A percentile compares a stretch with the other conserved stretches of the same genome.
These are phyloP conservation scores for Penicillium lagena DNA, from an alignment of 495 filamentous ascomycete genomes.

Conservation along the genomic window DNA sequence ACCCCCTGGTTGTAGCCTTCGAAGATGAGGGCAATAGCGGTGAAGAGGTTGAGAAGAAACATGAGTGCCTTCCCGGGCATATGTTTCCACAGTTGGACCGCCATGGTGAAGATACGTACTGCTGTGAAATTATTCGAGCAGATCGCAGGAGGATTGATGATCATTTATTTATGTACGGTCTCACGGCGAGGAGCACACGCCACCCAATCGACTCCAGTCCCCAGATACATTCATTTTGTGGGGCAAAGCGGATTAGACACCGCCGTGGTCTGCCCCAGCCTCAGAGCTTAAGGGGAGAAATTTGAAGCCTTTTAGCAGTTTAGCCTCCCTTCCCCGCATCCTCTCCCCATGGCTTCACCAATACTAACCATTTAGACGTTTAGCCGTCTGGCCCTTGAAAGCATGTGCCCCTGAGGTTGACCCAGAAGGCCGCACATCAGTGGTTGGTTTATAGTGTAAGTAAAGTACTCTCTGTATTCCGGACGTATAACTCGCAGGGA, in stretches of 20 bases:
- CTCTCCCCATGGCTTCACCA: neutral
- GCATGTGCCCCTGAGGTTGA: too few species aligned
- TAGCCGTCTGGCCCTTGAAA: too few species aligned
- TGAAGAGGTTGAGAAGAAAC: constrained; percentile 3
- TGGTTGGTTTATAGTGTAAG: too few species aligned
- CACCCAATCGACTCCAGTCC: neutral
- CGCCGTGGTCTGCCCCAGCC: too few species aligned
- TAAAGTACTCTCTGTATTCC: too few species aligned
- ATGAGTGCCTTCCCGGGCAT: constrained; percentile 2
- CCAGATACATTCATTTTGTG: neutral
- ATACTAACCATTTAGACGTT: neutral
- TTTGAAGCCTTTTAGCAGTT: constrained; percentile 1
- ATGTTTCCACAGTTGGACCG: constrained; percentile 1
- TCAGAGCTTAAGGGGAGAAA: too few species aligned
- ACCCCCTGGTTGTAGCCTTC: constrained; percentile 5
- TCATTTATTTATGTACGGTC: neutral
- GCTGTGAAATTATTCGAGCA: neutral
- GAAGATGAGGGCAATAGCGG: constrained; percentile 4
- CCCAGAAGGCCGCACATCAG: too few species aligned
- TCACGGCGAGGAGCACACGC: neutral
- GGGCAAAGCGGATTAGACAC: neutral
- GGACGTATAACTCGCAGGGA: neutral
- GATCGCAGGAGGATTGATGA: neutral
- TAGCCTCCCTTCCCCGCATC: neutral
- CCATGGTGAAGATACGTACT: too few species aligned